A percentile compares a stretch with the other conserved stretches of the same genome.
Conservation (phyloP, 805 yeast genomes). For the Tetrapisispora nanseiensis region DNA sequence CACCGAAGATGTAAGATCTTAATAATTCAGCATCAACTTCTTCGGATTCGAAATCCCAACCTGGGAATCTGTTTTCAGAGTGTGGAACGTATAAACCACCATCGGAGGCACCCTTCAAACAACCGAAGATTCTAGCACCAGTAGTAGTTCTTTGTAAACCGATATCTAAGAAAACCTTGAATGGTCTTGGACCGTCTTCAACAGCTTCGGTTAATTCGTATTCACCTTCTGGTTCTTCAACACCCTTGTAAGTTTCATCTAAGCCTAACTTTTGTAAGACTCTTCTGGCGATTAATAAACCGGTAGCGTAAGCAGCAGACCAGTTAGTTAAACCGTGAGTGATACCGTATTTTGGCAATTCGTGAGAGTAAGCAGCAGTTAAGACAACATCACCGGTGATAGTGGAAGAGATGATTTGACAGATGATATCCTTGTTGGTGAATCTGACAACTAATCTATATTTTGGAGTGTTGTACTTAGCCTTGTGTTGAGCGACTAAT, state of each 20-base stretch:
- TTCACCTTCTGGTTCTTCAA: slow-evolving; percentile 99
- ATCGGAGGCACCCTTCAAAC: slow-evolving; percentile 99
- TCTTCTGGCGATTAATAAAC: slow-evolving; percentile 98
- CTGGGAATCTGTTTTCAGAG: slow-evolving; percentile 99
- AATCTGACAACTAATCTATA: slow-evolving; percentile 99
- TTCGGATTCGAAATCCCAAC: slow-evolving; percentile 98
- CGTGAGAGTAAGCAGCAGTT: slow-evolving; percentile 98
- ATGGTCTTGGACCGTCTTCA: slow-evolving; percentile 99
- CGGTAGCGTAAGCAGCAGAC: slow-evolving; percentile 99
- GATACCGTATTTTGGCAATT: slow-evolving; percentile 96
- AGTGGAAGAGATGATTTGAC: slow-evolving; percentile 94
- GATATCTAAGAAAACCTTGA: slow-evolving; percentile 98
- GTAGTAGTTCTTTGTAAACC: slow-evolving; percentile 99
- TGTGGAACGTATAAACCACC: slow-evolving; percentile 99
- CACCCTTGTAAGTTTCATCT: slow-evolving; percentile 97
- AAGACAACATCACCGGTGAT: slow-evolving; percentile 94
- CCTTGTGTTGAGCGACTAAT: slow-evolving; percentile 98
- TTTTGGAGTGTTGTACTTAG: slow-evolving; percentile 98
- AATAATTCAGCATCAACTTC: slow-evolving; percentile 95
- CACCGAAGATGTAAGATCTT: slow-evolving; percentile 99
- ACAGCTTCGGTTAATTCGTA: slow-evolving; percentile 97
- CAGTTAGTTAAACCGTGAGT: slow-evolving; percentile 99
- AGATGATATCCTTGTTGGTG: slow-evolving; percentile 99
- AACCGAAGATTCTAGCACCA: slow-evolving; percentile 99
- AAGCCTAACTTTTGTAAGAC: slow-evolving; percentile 94